phyloP scores from a whole-genome alignment of 140 eudicot species.

The Flaveria floridana region DNA sequence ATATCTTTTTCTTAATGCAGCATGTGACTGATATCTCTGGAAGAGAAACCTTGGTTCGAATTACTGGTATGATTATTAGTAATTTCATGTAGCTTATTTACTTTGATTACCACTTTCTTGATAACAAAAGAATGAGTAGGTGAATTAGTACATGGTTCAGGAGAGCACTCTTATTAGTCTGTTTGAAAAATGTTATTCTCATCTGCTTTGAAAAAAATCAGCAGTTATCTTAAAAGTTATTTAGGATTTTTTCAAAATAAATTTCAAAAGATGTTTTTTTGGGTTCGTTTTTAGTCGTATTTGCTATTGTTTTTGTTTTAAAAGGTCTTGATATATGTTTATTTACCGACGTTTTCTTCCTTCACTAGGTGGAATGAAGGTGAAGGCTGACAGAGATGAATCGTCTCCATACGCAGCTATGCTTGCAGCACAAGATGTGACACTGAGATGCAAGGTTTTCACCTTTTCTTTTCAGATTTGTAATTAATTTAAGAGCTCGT shows the following conservation, averaged over 20 bases:
- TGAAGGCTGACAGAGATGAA: conserved; percentile 19
- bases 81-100: background rate
- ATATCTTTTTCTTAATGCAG: background rate
- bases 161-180: background rate
- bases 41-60: conserved; percentile 9
- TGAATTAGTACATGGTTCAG: background rate
- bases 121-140: background rate
- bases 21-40: conserved; percentile 21
- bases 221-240: too few relatives aligned
- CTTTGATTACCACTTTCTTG: background rate
- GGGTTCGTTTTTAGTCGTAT: background rate
- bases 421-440: conserved; percentile 22
- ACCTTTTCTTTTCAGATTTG: background rate
- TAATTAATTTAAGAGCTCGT: too few relatives aligned
- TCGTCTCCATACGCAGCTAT: conserved; percentile 15
- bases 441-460: conserved; percentile 11
- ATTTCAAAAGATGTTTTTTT: background rate
- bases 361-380: conserved; percentile 12
- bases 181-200: background rate
- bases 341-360: background rate
- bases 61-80: background rate
- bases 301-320: background rate
- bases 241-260: too few relatives aligned
- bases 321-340: background rate
- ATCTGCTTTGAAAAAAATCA: too few relatives aligned